Conservation (phyloP, 1,139 yeast genomes). For the Yamadazyma membranifaciens region DNA sequence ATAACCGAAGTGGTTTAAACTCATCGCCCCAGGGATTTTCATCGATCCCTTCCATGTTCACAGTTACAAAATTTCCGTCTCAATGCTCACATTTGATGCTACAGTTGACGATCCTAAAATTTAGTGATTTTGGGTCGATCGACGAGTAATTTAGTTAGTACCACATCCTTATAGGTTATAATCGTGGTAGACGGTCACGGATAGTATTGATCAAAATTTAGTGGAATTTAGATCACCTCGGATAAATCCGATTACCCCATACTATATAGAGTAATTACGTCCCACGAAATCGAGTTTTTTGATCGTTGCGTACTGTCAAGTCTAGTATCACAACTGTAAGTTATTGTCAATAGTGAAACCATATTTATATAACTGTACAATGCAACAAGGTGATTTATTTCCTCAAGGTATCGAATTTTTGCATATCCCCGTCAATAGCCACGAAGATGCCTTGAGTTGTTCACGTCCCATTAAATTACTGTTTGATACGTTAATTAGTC, state of each 20-base stretch:
- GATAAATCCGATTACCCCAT: background rate
- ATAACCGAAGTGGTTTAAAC: slow-evolving; percentile 31
- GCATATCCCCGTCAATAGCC: slow-evolving; percentile 51
- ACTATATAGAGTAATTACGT: background rate
- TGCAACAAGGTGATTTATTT: slow-evolving; percentile 32
- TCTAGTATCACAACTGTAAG: too few species aligned
- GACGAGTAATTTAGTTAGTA: too few species aligned
- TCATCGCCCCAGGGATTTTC: slow-evolving; percentile 18
- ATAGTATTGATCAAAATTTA: too few species aligned
- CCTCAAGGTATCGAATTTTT: slow-evolving; percentile 54
- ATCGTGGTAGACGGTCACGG: too few species aligned
- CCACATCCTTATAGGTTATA: too few species aligned
- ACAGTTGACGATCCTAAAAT: too few species aligned
- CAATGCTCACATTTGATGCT: background rate
- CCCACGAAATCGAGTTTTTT: too few species aligned
- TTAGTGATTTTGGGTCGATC: too few species aligned
- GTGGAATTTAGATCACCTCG: background rate
- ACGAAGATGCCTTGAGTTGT: slow-evolving; percentile 49
- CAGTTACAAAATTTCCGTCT: background rate
- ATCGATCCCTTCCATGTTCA: slow-evolving; percentile 7
- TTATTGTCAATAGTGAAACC: too few species aligned
- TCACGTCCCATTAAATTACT: slow-evolving; percentile 32
- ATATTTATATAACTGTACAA: too few species aligned
- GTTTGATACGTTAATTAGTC: slow-evolving; percentile 19
- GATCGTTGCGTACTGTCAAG: too few species aligned